phyloP scores from a whole-genome alignment of 108 stramenopile species.

The Aurantiochytrium sp. region DNA sequence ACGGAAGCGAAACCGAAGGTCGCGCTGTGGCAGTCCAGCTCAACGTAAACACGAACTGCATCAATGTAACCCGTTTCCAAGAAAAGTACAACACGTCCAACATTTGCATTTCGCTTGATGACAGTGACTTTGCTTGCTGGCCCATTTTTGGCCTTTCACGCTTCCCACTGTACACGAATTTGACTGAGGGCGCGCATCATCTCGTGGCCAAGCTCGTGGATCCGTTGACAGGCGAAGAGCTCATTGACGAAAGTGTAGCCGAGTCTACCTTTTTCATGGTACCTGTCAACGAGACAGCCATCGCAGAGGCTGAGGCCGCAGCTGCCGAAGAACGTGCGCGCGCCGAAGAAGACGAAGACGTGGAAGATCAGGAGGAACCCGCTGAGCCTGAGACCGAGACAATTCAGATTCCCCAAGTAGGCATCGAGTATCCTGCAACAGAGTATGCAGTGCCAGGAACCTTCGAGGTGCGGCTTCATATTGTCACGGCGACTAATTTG shows the following conservation, averaged over 20 bases:
- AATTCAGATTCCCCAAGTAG: not conserved
- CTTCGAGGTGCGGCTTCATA: not conserved
- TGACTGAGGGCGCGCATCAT: not conserved
- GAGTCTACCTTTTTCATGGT: not conserved
- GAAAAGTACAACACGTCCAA: not conserved
- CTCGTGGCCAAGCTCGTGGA: conserved; percentile 11
- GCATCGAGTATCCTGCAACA: not conserved
- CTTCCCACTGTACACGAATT: not conserved
- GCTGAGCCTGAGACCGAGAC: not conserved
- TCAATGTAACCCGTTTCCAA: not conserved
- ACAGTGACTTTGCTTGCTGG: not conserved
- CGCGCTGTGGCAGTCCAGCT: not conserved
- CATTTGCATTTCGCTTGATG: conserved; percentile 1
- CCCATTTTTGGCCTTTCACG: not conserved
- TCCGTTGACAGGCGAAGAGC: not conserved
- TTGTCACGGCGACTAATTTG: not conserved
- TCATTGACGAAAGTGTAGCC: not conserved
- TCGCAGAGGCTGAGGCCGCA: not conserved
- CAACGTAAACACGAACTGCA: not conserved
- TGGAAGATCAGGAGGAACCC: not conserved
- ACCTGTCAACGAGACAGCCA: not conserved
- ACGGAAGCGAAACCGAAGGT: not conserved
- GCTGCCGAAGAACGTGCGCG: not conserved
- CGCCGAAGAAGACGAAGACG: not conserved
- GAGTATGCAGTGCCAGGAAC: not conserved